These are phyloP conservation scores for Ustilago loliicola DNA, from an alignment of 1,284 basidiomycete species.

Conservation along the genomic window DNA sequence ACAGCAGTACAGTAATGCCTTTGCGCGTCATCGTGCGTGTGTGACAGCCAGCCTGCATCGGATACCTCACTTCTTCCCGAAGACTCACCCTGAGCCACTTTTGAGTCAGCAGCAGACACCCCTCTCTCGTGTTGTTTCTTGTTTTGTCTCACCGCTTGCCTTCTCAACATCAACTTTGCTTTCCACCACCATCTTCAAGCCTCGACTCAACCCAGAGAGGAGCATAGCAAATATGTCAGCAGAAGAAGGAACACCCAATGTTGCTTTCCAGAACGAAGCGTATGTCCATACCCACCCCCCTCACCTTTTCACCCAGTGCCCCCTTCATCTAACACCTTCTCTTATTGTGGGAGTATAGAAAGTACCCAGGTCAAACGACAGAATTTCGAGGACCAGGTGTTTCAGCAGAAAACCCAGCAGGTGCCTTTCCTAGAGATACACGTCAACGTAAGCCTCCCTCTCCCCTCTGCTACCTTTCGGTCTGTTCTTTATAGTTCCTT, in stretches of 20 bases:
- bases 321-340: neutral
- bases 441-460: constrained; percentile 32
- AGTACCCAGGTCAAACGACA: constrained; percentile 45
- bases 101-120: constrained; percentile 23
- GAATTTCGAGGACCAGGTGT: constrained; percentile 46
- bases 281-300: constrained; percentile 12
- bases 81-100: neutral
- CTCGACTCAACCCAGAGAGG: neutral
- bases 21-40: constrained; percentile 36
- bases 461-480: neutral
- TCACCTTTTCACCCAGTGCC: neutral
- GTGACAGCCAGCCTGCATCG: constrained; percentile 1
- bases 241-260: constrained; percentile 46
- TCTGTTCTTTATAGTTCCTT: neutral
- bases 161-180: neutral
- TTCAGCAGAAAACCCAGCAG: constrained; percentile 51
- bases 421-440: constrained; percentile 45
- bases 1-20: no score
- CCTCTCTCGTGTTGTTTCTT: neutral
- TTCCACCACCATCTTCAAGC: constrained; percentile 7
- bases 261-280: constrained; percentile 56
- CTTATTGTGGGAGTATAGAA: constrained; percentile 15
- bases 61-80: neutral
- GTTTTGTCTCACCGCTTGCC: neutral
- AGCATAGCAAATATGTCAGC: constrained; percentile 24